A percentile compares a stretch with the other conserved stretches of the same genome.
Conservation (phyloP, 2,329 filamentous ascomycete genomes). For the Colletotrichum gloeosporioides region DNA sequence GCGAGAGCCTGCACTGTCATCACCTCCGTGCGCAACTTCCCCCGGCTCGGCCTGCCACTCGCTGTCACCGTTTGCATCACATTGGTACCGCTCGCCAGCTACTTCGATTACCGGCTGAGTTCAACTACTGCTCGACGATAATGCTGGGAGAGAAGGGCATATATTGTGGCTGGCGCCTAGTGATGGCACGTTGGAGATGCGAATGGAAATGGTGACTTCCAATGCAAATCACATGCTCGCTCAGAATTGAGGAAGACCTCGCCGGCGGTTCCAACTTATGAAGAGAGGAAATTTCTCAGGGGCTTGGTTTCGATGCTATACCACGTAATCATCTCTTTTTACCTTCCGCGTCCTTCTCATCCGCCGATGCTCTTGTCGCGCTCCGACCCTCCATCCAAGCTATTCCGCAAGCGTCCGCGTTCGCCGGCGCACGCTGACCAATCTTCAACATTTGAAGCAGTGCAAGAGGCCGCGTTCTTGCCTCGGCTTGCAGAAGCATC, state of each 20-base stretch:
- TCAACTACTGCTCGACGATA: neutral
- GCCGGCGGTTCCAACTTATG: neutral
- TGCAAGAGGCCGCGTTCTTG: neutral
- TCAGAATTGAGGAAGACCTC: neutral
- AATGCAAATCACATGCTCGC: neutral
- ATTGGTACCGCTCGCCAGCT: neutral
- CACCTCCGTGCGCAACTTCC: neutral
- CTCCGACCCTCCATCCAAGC: neutral
- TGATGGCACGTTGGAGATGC: neutral
- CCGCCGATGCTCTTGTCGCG: neutral
- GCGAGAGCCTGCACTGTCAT: neutral
- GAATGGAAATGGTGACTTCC: neutral
- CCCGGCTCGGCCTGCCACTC: neutral
- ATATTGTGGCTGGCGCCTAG: neutral
- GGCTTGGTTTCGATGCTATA: neutral
- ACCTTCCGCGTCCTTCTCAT: neutral
- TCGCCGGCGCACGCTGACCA: neutral
- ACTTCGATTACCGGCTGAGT: neutral
- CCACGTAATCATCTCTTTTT: neutral
- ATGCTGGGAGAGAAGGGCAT: neutral
- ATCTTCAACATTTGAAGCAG: neutral
- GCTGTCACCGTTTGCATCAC: neutral
- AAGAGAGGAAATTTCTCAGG: neutral
- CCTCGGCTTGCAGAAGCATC: neutral
- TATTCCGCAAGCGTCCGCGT: neutral